Conservation (phyloP, 2,329 filamentous ascomycete genomes). For the Daldinia eschscholtzii region DNA sequence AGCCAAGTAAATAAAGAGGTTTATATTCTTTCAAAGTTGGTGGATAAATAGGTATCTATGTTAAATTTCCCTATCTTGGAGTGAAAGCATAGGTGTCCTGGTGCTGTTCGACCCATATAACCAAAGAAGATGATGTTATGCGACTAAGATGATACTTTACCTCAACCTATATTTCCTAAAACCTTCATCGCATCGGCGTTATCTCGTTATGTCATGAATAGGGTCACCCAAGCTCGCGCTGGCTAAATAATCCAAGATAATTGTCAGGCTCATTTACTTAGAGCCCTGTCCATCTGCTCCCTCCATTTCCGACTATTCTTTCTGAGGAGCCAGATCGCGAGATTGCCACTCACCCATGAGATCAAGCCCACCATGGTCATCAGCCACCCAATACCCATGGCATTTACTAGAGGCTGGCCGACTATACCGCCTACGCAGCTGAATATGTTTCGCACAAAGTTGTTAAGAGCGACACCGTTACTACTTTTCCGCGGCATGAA, state of each 20-base stretch:
- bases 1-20: background rate
- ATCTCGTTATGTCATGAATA: slow-evolving; percentile 24
- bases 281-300: slow-evolving; percentile 67
- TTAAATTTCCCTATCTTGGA: background rate
- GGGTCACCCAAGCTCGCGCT: background rate
- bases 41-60: background rate
- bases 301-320: slow-evolving; percentile 74
- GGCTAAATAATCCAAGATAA: slow-evolving; percentile 1
- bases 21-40: background rate
- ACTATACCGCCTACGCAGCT: slow-evolving; percentile 78
- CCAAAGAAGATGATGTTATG: background rate
- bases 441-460: slow-evolving; percentile 84
- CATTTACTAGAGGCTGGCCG: slow-evolving; percentile 76
- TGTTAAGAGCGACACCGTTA: slow-evolving; percentile 82
- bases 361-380: slow-evolving; percentile 71
- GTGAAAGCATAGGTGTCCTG: background rate
- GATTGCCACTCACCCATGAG: slow-evolving; percentile 67
- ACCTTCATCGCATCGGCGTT: background rate
- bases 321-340: slow-evolving; percentile 71
- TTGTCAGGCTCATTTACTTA: slow-evolving; percentile 42
- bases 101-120: background rate
- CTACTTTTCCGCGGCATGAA: slow-evolving; percentile 80
- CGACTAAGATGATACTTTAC: background rate
- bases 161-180: background rate
- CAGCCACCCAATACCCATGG: slow-evolving; percentile 81